Evolutionary conservation across 2,329 filamentous ascomycete genomes (phyloP).

Genomic region (Diaporthe velutina): DNA sequence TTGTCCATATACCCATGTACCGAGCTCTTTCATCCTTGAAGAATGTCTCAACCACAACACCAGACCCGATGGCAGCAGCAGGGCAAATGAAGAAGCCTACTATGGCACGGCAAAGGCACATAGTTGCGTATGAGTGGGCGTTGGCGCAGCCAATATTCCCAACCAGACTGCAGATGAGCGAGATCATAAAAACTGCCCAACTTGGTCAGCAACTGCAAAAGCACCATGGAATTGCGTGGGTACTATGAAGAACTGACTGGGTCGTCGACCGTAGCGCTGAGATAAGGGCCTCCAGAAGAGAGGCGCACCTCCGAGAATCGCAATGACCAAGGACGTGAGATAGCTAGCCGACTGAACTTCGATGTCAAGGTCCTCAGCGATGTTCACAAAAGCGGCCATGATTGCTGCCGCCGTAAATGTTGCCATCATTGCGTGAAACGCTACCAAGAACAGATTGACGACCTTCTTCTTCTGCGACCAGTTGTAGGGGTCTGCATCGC

Average conservation of each 20-base stretch:
- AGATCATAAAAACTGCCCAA: slow-evolving; percentile 57
- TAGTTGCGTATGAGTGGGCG: slow-evolving; percentile 60
- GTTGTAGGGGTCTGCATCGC: slow-evolving; percentile 67
- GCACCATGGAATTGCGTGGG: neutral
- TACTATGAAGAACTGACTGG: slow-evolving; percentile 48
- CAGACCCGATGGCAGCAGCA: slow-evolving; percentile 64
- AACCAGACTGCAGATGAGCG: slow-evolving; percentile 58
- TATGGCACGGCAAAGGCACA: slow-evolving; percentile 65
- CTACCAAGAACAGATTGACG: slow-evolving; percentile 64
- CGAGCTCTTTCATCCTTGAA: slow-evolving; percentile 66
- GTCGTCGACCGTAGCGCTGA: slow-evolving; percentile 65
- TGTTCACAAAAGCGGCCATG: slow-evolving; percentile 66
- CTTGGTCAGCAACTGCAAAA: neutral
- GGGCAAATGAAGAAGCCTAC: slow-evolving; percentile 69
- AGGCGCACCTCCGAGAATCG: slow-evolving; percentile 64
- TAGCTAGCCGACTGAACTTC: slow-evolving; percentile 64
- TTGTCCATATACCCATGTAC: slow-evolving; percentile 71
- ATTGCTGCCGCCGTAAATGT: slow-evolving; percentile 51
- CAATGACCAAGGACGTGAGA: slow-evolving; percentile 67
- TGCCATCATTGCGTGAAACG: slow-evolving; percentile 63
- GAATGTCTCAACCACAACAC: slow-evolving; percentile 69
- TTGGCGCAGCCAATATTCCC: slow-evolving; percentile 68
- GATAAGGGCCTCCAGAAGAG: slow-evolving; percentile 70
- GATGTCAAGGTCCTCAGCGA: slow-evolving; percentile 63
- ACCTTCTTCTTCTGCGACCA: slow-evolving; percentile 68